Percentiles rank a stretch among this genome's conserved stretches.
Evolutionary conservation across 176 grass and related monocot species (phyloP).

Genomic region (Canna indica): DNA sequence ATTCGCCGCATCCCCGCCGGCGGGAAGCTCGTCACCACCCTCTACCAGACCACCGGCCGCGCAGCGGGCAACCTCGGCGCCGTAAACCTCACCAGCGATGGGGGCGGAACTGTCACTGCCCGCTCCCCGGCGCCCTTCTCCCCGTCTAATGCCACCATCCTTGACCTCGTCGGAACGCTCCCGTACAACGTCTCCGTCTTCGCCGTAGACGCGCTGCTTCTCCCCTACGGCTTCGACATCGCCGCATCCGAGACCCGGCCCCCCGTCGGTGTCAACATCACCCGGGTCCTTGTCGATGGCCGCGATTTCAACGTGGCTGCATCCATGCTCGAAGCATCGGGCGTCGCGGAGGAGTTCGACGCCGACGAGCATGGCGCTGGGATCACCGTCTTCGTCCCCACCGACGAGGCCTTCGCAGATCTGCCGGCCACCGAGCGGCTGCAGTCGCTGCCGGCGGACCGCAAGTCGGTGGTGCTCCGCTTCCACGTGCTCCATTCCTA

Average conservation of each 20-base stretch:
- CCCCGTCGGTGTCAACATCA: slow-evolving; percentile 59
- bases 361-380: slow-evolving; percentile 74
- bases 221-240: slow-evolving; percentile 68
- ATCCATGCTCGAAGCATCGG: slow-evolving; percentile 89
- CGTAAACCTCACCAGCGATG: slow-evolving; percentile 61
- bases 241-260: slow-evolving; percentile 58
- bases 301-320: slow-evolving; percentile 76
- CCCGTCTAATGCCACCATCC: slow-evolving; percentile 60
- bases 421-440: slow-evolving; percentile 61
- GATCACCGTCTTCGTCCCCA: slow-evolving; percentile 89
- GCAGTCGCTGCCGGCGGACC: slow-evolving; percentile 77
- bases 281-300: slow-evolving; percentile 58
- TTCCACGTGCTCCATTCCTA: slow-evolving; percentile 98
- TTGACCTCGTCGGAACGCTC: slow-evolving; percentile 43
- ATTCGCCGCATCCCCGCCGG: slow-evolving; percentile 39
- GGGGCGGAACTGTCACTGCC: slow-evolving; percentile 35
- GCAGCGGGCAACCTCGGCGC: slow-evolving; percentile 69
- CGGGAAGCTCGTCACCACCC: slow-evolving; percentile 82
- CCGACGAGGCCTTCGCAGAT: slow-evolving; percentile 81
- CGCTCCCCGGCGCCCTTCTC: slow-evolving; percentile 51
- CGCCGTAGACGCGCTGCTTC: slow-evolving; percentile 55
- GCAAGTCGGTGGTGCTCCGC: slow-evolving; percentile 76
- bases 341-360: slow-evolving; percentile 63
- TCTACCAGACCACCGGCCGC: slow-evolving; percentile 92
- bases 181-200: slow-evolving; percentile 89